Percentiles rank a stretch among this genome's conserved stretches.
These are phyloP conservation scores for Neurospora cerealis DNA, from an alignment of 495 filamentous ascomycete species.

Conservation along the genomic window DNA sequence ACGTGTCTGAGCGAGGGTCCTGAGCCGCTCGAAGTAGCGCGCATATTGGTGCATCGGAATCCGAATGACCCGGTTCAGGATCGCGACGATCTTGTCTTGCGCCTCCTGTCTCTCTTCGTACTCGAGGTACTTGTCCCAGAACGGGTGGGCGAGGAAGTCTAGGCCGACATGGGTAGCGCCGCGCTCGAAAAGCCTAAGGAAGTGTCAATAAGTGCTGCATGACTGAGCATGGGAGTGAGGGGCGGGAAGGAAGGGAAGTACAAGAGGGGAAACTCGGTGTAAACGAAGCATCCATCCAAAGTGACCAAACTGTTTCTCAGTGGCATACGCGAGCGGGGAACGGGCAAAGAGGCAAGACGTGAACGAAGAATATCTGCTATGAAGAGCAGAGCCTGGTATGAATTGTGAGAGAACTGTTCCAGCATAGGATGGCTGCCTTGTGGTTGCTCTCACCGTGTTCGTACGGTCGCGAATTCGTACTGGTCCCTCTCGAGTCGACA, in stretches of 20 bases:
- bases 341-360: conserved; percentile 35
- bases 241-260: conserved; percentile 44
- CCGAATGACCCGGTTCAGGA: conserved; percentile 75
- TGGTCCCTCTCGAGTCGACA: conserved; percentile 15
- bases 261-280: conserved; percentile 46
- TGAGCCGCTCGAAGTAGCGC: conserved; percentile 88
- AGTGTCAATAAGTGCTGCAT: conserved; percentile 43
- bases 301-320: conserved; percentile 35
- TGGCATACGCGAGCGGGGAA: conserved; percentile 30
- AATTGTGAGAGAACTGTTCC: conserved; percentile 46
- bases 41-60: conserved; percentile 97
- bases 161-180: conserved; percentile 76
- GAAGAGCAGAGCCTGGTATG: conserved; percentile 46
- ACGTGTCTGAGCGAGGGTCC: conserved; percentile 61
- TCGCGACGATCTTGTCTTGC: conserved; percentile 75
- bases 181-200: conserved; percentile 79
- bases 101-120: conserved; percentile 87
- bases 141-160: conserved; percentile 88
- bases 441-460: conserved; percentile 44
- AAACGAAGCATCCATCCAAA: conserved; percentile 40
- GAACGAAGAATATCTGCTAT: conserved; percentile 28
- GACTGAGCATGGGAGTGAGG: conserved; percentile 25
- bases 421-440: conserved; percentile 37
- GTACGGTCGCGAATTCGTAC: conserved; percentile 17
- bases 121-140: conserved; percentile 99